A percentile compares a stretch with the other conserved stretches of the same genome.
phyloP scores from a whole-genome alignment of 192 early-diverging fungal species.

The Dimargaris cristalligena region DNA sequence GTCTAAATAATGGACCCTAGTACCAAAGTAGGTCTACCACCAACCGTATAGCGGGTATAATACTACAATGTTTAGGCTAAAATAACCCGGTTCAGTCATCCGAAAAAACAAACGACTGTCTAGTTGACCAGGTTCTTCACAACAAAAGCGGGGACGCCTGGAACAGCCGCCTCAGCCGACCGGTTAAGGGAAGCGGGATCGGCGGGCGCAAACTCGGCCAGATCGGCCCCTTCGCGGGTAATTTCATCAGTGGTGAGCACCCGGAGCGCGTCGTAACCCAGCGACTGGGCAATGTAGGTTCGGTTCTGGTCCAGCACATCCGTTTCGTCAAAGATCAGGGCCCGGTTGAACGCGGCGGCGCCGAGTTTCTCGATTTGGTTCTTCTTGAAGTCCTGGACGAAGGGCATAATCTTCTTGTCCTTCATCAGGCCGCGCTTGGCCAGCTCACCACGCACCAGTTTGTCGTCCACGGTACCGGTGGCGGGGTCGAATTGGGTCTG shows the following conservation, averaged over 20 bases:
- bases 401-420: slow-evolving; percentile 95
- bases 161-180: slow-evolving; percentile 32
- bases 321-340: slow-evolving; percentile 66
- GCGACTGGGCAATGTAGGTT: slow-evolving; percentile 36
- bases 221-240: slow-evolving; percentile 21
- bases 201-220: slow-evolving; percentile 17
- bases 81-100: no score
- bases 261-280: slow-evolving; percentile 36
- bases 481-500: slow-evolving; percentile 35
- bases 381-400: slow-evolving; percentile 82
- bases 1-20: no score
- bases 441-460: slow-evolving; percentile 50
- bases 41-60: no score
- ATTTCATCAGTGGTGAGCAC: slow-evolving; percentile 27
- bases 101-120: no score
- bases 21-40: no score
- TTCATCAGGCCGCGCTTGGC: slow-evolving; percentile 57
- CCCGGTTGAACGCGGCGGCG: slow-evolving; percentile 55
- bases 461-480: slow-evolving; percentile 50
- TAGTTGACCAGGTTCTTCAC: slow-evolving; percentile 28
- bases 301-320: slow-evolving; percentile 36
- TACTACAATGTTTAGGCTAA: no score
- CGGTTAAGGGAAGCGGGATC: slow-evolving; percentile 2
- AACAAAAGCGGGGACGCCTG: slow-evolving; percentile 34
- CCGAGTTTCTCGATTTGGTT: slow-evolving; percentile 49